phyloP scores from a whole-genome alignment of 192 early-diverging fungal species.

The Endogone sp. region DNA sequence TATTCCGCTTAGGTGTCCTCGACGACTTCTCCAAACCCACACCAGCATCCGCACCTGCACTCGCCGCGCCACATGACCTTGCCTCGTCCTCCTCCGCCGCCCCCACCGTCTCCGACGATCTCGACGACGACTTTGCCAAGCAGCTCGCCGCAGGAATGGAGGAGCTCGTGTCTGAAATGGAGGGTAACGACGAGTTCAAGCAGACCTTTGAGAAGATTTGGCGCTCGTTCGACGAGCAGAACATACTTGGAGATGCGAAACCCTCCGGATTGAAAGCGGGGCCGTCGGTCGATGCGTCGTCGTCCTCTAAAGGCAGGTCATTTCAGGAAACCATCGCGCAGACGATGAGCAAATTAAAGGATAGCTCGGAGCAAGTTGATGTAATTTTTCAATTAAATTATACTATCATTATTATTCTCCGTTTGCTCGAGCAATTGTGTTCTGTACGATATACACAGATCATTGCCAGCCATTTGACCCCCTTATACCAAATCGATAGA shows the following conservation, averaged over 20 bases:
- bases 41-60: conserved; percentile 31
- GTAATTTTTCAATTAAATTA: conserved; percentile 34
- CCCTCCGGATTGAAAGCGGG: background rate
- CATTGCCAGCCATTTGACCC: too few relatives aligned
- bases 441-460: too few relatives aligned
- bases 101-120: conserved; percentile 4
- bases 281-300: conserved; percentile 11
- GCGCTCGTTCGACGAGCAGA: conserved; percentile 32
- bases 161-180: conserved; percentile 63
- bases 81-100: conserved; percentile 12
- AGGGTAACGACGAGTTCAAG: conserved; percentile 46
- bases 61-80: conserved; percentile 28
- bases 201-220: conserved; percentile 53
- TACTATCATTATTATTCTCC: too few relatives aligned
- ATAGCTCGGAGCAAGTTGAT: conserved; percentile 80
- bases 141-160: conserved; percentile 83
- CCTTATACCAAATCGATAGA: conserved; percentile 20
- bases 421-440: too few relatives aligned
- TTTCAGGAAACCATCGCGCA: conserved; percentile 90
- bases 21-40: conserved; percentile 60
- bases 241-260: conserved; percentile 15
- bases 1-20: conserved; percentile 77
- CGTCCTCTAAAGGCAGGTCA: conserved; percentile 13
- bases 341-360: conserved; percentile 87
- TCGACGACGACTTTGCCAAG: conserved; percentile 71